Base-by-base conservation (phyloP, 1,139 yeast species). In the Suhomyces anneliseae region DNA sequence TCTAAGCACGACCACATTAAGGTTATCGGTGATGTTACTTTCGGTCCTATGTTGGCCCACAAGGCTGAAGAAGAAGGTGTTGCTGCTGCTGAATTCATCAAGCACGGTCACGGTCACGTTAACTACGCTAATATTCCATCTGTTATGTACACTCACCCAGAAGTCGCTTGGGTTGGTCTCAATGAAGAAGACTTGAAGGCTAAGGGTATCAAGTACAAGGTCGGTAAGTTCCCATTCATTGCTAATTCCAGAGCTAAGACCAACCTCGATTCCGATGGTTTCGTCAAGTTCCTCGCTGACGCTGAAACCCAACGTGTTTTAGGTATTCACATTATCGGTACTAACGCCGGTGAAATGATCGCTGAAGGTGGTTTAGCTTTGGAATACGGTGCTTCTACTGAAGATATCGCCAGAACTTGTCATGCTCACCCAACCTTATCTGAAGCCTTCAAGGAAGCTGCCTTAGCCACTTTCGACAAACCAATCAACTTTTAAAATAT, bases 191-290 rank as follows among this genome's bases (percentile, higher is more conserved):
- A 93, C 74, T 82, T 92, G 69, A 93, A 93, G 81, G 95, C 83
- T 61, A 90, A 90, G 62, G 97, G 97, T 58, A 83, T 90, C 70
- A 80, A 85, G 60, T 95, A 87, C 82, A 92, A 87, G 72, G 82
- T 88, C 52, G 99, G 99, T 68, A 93, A 93, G 76, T 93, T 93
- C 90, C 96, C 98, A 68, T 95, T 93, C 79, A 79, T 89, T 62
- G 99, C 99, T 64, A 95, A 95, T 83, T 95, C 99, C 46, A 89
- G 99, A 80, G 99, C 99, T 54, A 95, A 95, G 85, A 92, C 99
- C 60, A 93, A 93, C 80, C 74, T 83, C 69, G 99, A 95, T 71
- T 86, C 97, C 48, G 99, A 95, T 59, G 99, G 99, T 50, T 88
- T 92, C 61, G 99, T 93, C 65, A 95, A 95, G 80, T 84, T 93